phyloP scores from a whole-genome alignment of 129 eudicot genomes.

The Saussurea involucrata region DNA sequence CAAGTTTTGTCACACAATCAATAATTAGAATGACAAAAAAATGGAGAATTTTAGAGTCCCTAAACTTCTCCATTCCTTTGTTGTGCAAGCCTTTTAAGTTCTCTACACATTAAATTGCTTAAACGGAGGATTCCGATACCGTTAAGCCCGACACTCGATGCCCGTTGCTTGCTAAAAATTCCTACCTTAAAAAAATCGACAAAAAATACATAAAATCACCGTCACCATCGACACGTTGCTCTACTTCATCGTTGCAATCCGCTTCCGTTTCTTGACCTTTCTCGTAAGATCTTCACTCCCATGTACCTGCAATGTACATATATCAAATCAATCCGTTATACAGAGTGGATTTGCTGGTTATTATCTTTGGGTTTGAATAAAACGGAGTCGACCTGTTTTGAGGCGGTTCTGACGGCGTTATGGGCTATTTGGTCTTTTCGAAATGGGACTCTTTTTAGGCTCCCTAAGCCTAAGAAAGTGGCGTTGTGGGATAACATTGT shows the following conservation, averaged over 20 bases:
- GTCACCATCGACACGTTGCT: neutral
- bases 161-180: neutral
- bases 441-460: no score
- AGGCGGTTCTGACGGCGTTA: no score
- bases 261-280: slow-evolving; percentile 48
- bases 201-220: slow-evolving; percentile 1
- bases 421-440: no score
- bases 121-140: neutral
- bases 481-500: no score
- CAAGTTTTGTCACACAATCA: neutral
- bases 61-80: neutral
- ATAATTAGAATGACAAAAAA: neutral
- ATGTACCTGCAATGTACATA: slow-evolving; percentile 57
- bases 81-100: slow-evolving; percentile 6
- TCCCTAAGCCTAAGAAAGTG: no score
- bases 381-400: no score
- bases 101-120: neutral
- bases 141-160: neutral
- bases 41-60: neutral
- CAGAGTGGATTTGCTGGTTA: no score
- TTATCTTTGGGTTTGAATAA: no score
- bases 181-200: neutral
- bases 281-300: slow-evolving; percentile 88
- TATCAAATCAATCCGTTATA: neutral
- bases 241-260: slow-evolving; percentile 28